phyloP scores from a whole-genome alignment of 768 basidiomycete genomes.

The Scleroderma citrinum region DNA sequence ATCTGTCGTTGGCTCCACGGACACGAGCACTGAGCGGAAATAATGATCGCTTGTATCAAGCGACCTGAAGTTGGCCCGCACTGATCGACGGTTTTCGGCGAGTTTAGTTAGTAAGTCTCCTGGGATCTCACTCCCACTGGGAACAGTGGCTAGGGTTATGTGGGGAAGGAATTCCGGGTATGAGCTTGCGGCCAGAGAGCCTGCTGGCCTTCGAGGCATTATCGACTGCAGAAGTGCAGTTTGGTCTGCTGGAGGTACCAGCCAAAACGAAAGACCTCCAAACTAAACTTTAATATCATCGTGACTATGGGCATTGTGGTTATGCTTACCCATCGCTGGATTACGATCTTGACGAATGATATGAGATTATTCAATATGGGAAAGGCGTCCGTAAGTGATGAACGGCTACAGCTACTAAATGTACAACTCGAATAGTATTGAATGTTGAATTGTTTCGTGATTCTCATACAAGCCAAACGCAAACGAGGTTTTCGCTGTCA shows the following conservation, averaged over 20 bases:
- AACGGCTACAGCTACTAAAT: background rate
- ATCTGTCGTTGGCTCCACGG: slow-evolving; percentile 39
- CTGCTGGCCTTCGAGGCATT: slow-evolving; percentile 37
- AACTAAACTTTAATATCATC: background rate
- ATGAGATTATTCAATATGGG: too few species aligned
- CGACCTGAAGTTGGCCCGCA: slow-evolving; percentile 45
- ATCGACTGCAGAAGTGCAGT: slow-evolving; percentile 37
- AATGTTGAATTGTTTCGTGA: background rate
- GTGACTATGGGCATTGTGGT: too few species aligned
- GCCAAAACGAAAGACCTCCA: slow-evolving; percentile 62
- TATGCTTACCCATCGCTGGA: too few species aligned
- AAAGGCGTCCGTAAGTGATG: too few species aligned
- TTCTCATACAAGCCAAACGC: background rate
- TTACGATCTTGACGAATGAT: too few species aligned
- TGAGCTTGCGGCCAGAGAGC: slow-evolving; percentile 28
- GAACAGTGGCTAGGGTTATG: slow-evolving; percentile 54
- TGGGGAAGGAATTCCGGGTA: slow-evolving; percentile 66
- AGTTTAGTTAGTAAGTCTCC: slow-evolving; percentile 36
- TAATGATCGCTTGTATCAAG: slow-evolving; percentile 57
- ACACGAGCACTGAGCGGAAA: slow-evolving; percentile 65
- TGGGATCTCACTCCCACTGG: slow-evolving; percentile 22
- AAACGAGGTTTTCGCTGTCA: background rate
- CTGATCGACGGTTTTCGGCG: slow-evolving; percentile 25
- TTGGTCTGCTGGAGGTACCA: slow-evolving; percentile 51
- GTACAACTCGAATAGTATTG: background rate